Percentiles rank a stretch among this genome's conserved stretches.
phyloP scores from a whole-genome alignment of 2,329 filamentous ascomycete species.

The Ophiostoma fasciatum region DNA sequence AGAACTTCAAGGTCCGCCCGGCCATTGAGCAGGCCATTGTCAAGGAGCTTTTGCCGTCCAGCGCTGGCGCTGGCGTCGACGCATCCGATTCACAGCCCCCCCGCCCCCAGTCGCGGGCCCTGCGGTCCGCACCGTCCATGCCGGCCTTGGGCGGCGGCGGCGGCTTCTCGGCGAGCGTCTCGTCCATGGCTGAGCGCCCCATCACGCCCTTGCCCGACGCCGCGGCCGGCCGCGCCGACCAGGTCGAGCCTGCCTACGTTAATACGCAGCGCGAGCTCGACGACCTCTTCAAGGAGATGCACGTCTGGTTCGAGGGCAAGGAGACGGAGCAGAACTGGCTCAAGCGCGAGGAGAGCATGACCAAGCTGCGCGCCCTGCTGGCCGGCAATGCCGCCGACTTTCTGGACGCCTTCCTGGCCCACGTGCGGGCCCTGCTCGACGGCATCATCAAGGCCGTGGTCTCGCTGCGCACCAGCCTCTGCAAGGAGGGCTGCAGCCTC shows the following conservation, averaged over 20 bases:
- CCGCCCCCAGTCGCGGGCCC: constrained; percentile 19
- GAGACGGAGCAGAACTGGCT: constrained; percentile 89
- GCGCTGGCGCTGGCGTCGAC: constrained; percentile 20
- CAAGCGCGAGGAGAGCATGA: constrained; percentile 66
- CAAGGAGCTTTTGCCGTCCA: constrained; percentile 48
- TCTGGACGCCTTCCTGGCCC: constrained; percentile 50
- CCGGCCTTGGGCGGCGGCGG: no score
- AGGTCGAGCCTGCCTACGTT: constrained; percentile 67
- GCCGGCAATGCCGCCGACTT: constrained; percentile 76
- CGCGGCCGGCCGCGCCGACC: constrained; percentile 39
- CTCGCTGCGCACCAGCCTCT: constrained; percentile 79
- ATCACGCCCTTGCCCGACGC: constrained; percentile 49
- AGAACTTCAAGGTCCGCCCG: constrained; percentile 70
- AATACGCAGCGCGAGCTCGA: constrained; percentile 81
- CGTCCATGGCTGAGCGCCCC: constrained; percentile 37
- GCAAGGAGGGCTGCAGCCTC: constrained; percentile 69
- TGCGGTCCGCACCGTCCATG: constrained; percentile 13
- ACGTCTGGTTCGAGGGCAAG: constrained; percentile 66
- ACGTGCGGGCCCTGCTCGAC: constrained; percentile 63
- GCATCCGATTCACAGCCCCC: constrained; percentile 16
- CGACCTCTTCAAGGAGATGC: constrained; percentile 71
- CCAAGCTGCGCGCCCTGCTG: constrained; percentile 61
- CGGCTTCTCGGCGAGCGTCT: constrained; percentile 35
- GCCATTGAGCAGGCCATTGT: constrained; percentile 74
- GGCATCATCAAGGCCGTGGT: constrained; percentile 75